These are phyloP conservation scores for Luzula sylvatica DNA, from an alignment of 176 grass and related monocot species.

Conservation along the genomic window DNA sequence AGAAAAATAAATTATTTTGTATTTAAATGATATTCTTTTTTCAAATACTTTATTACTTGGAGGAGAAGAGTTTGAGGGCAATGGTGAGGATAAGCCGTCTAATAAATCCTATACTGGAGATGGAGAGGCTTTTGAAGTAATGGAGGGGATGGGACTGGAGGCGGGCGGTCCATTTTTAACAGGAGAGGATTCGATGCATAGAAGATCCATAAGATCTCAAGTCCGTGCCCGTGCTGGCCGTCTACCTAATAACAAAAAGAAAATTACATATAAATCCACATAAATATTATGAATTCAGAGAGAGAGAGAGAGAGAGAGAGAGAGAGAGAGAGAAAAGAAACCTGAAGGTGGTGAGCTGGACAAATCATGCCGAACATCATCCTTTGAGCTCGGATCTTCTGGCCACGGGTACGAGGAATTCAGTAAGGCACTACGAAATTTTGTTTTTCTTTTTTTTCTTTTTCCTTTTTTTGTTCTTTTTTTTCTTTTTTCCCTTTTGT, in stretches of 20 bases:
- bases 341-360: constrained; percentile 53
- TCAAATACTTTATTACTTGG: constrained; percentile 27
- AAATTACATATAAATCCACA: constrained; percentile 1
- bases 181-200: constrained; percentile 79
- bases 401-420: too few species aligned
- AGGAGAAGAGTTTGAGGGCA: constrained; percentile 48
- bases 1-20: background rate
- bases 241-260: constrained; percentile 15
- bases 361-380: constrained; percentile 75
- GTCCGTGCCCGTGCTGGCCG: constrained; percentile 34
- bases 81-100: constrained; percentile 67
- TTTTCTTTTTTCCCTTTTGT: too few species aligned
- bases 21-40: background rate
- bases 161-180: constrained; percentile 49
- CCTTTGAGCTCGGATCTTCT: too few species aligned
- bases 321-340: constrained; percentile 28
- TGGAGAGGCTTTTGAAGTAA: constrained; percentile 39
- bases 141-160: constrained; percentile 28
- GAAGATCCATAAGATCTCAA: constrained; percentile 87
- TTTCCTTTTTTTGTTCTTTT: too few species aligned
- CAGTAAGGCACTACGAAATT: too few species aligned
- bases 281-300: too few species aligned
- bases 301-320: constrained; percentile 15
- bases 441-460: too few species aligned
- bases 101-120: constrained; percentile 70